phyloP scores from a whole-genome alignment of 2,329 filamentous ascomycete genomes.

The Fusarium chuoi region DNA sequence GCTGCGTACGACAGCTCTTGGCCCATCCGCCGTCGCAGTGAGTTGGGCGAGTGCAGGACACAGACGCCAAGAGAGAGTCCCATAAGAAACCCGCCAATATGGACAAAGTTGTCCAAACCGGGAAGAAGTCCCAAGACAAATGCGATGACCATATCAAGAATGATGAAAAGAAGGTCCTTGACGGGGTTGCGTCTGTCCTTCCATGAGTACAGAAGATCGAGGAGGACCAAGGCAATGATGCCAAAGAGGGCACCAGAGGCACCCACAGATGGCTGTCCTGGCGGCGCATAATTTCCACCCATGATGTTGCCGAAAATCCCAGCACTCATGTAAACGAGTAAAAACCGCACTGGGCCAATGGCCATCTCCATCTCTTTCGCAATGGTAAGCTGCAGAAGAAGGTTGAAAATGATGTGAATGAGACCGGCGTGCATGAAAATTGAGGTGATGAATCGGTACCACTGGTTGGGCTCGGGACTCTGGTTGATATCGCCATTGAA shows the following conservation, averaged over 20 bases:
- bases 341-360: constrained; percentile 89
- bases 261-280: constrained; percentile 84
- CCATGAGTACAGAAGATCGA: constrained; percentile 96
- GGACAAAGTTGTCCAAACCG: constrained; percentile 95
- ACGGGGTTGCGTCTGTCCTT: constrained; percentile 77
- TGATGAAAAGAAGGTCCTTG: constrained; percentile 87
- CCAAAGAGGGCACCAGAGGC: constrained; percentile 93
- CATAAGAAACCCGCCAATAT: constrained; percentile 96
- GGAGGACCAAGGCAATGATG: constrained; percentile 85
- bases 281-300: constrained; percentile 90
- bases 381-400: constrained; percentile 89
- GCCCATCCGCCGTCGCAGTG: constrained; percentile 78
- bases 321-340: constrained; percentile 87
- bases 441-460: constrained; percentile 94
- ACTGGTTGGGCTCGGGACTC: constrained; percentile 82
- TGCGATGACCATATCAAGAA: constrained; percentile 86
- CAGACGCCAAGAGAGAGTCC: constrained; percentile 88
- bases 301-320: constrained; percentile 97
- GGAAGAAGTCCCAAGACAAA: constrained; percentile 93
- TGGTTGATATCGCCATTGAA: constrained; percentile 63
- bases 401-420: constrained; percentile 95
- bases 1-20: constrained; percentile 77
- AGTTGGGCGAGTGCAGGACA: constrained; percentile 87
- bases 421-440: constrained; percentile 96
- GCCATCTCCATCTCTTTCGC: constrained; percentile 91